Base-by-base conservation (phyloP, 331 rosid genomes). In the Quercus tomentella region DNA sequence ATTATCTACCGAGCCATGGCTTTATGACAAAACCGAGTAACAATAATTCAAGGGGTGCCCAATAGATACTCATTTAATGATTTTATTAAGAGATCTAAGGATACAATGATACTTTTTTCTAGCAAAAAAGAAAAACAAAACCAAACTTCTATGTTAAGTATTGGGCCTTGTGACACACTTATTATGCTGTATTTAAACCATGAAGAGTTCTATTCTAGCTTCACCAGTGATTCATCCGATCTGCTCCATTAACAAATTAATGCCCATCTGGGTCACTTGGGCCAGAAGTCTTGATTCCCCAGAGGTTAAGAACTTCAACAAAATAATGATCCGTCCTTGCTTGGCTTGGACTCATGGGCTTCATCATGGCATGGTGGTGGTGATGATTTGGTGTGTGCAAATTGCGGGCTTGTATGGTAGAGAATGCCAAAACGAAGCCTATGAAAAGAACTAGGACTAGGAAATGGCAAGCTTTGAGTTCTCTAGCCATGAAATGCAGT, bases 191-290 rank as follows among this genome's bases (percentile, higher is more conserved):
- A 49, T 15, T 49, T 12, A 12, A 49, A 11, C 55, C 17, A 4
- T 49, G 17, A 49, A 14, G 18, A 1, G 2, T 14, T 1, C 55
- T 3, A 49, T 49, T 49, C 18, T 14, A 49, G 55, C 18, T 49
- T 14, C 15, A 49, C 11, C 17, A 0, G 17, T 12, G 17, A 41
- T 41, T 41, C 49, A 41, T 8, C 2, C 12, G 9, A 41, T 41
- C 49, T n/a, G 31, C 31, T 21, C 18, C 31, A 60, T 23, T 21
- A 30, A 21, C n/a, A 16, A 31, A 45, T 30, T 69, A 84, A 57
- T 85, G 83, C 75, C 85, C 85, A 12, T 17, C 82, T 12, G 82
- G n/a, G 18, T 26, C 65, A 35, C 84, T 80, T 55, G 78, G 87
- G 4, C 84, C 85, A 9, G 71, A 17, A 30, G 4, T 41, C 51